These are phyloP conservation scores for Bruguiera sexangula DNA, from an alignment of 345 rosid species.

Conservation along the genomic window DNA sequence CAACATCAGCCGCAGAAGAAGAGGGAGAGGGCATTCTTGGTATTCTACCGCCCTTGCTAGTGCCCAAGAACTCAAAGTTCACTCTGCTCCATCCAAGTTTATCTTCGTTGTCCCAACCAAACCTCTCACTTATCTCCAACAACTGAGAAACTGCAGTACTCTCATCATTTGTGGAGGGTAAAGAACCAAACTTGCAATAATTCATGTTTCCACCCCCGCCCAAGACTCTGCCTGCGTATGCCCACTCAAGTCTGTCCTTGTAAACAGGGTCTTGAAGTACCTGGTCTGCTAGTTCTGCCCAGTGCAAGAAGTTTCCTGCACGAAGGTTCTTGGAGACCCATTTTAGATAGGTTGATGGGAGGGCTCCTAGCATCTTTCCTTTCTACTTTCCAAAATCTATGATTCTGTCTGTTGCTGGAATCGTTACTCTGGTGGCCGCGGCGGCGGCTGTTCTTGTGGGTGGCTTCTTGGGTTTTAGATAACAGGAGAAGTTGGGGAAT, in stretches of 20 bases:
- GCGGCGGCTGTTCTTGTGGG: not conserved
- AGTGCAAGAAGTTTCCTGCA: slow-evolving; percentile 50
- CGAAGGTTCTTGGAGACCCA: slow-evolving; percentile 78
- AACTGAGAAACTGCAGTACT: slow-evolving; percentile 41
- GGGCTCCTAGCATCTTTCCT: slow-evolving; percentile 76
- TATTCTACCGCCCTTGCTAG: slow-evolving; percentile 67
- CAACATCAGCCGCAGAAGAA: not conserved
- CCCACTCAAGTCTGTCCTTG: slow-evolving; percentile 79
- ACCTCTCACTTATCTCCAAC: slow-evolving; percentile 71
- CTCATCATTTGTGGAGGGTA: not conserved
- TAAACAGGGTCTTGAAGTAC: slow-evolving; percentile 69
- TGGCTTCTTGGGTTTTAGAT: slow-evolving; percentile 31
- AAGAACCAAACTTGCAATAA: not conserved
- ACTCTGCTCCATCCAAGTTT: slow-evolving; percentile 63
- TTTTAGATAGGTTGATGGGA: slow-evolving; percentile 70
- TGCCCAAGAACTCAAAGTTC: slow-evolving; percentile 67
- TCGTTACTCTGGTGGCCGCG: slow-evolving; percentile 9
- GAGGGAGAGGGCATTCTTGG: slow-evolving; percentile 40
- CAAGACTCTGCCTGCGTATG: slow-evolving; percentile 51
- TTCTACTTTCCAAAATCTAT: slow-evolving; percentile 77
- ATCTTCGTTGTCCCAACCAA: slow-evolving; percentile 82
- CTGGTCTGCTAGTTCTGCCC: slow-evolving; percentile 73
- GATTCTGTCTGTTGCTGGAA: slow-evolving; percentile 51
- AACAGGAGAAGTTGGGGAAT: slow-evolving; percentile 28
- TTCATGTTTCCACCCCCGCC: slow-evolving; percentile 31